These are phyloP conservation scores for Rhodosporidiobolus sp. DNA, from an alignment of 768 basidiomycete species.

Conservation along the genomic window DNA sequence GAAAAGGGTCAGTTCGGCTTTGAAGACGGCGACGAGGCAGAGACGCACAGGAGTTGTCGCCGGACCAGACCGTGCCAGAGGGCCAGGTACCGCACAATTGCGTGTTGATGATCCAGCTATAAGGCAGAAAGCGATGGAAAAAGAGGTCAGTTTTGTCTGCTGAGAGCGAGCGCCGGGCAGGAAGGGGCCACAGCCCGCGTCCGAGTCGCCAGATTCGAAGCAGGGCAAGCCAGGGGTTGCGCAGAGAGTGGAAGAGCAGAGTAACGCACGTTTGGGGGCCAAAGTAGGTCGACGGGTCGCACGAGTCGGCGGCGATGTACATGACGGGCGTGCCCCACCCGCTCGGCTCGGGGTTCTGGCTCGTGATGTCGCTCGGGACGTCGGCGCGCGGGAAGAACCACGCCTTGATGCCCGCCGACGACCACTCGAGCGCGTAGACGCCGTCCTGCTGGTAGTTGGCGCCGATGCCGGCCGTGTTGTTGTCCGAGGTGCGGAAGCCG, in stretches of 20 bases:
- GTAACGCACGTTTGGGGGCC: conserved; percentile 4
- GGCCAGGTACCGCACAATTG: conserved; percentile 12
- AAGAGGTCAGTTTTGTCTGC: too few relatives aligned
- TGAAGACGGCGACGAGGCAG: not conserved
- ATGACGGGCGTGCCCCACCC: conserved; percentile 53
- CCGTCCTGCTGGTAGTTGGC: conserved; percentile 55
- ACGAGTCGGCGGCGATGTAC: conserved; percentile 29
- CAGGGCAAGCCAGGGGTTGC: too few relatives aligned
- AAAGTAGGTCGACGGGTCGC: conserved; percentile 30
- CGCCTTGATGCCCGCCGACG: conserved; percentile 52
- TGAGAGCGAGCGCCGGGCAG: too few relatives aligned
- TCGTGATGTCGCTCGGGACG: conserved; percentile 33
- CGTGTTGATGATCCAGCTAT: conserved; percentile 12
- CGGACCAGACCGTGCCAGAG: conserved; percentile 7
- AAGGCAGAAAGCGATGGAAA: too few relatives aligned
- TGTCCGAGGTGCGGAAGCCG: conserved; percentile 18
- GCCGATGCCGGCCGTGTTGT: conserved; percentile 47
- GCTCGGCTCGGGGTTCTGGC: conserved; percentile 50
- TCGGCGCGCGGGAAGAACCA: conserved; percentile 54
- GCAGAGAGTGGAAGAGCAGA: too few relatives aligned
- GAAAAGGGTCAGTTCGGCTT: too few relatives aligned
- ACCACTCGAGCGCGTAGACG: conserved; percentile 54
- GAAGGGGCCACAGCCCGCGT: too few relatives aligned
- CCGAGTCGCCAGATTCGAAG: too few relatives aligned
- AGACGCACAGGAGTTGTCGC: conserved; percentile 7